Evolutionary conservation across 2,329 filamentous ascomycete species (phyloP), one percentile per base, ranked within the genome.

Genomic region (Lachnellula subtilissima): DNA sequence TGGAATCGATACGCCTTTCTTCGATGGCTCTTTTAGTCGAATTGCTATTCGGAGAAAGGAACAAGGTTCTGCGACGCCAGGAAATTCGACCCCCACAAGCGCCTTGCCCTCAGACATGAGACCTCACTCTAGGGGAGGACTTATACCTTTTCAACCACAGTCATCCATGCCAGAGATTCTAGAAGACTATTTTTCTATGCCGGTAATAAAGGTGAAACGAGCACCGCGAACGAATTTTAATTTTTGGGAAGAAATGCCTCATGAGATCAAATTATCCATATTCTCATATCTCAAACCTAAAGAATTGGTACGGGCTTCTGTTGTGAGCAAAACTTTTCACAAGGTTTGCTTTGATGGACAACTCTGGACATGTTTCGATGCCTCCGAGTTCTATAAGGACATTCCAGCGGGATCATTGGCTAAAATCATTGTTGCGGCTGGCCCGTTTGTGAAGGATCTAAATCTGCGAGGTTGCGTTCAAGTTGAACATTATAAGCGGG

Each of bases 381-480:
- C 89, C 2, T 87, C 91, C 7, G 85, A 89, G 50, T 97, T 93
- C 72, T 97, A 97, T 69, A 83, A 82, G 61, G 83, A 91, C 52
- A 97, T 97, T 61, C 87, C 93, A 0, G 89, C 88, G 22, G 85
- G 89, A 61, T 89, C 89, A 0, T 75, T 99, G 48, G 84, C 91
- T 54, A 91, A 88, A 67, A 91, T 97, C 59, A 91, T 97, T 67
- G 83, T 85, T 1, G 80, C 85, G 3, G 91, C 91, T 1, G 94
- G 93, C 0, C 90, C 93, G 0, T 99, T 97, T 65, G 85, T 97
- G 53, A 89, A 89, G 64, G 85, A 96, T 65, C 78, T 99, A 53
- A 97, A 97, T 67, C 79, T 99, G 3, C 79, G 93, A 64, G 94
- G 94, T 25, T 99, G 93, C 69, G 82, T 96, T 36, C 94, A 97